A percentile compares a stretch with the other conserved stretches of the same genome.
phyloP scores from a whole-genome alignment of 2,329 filamentous ascomycete genomes.

The Aspergillus sp. region DNA sequence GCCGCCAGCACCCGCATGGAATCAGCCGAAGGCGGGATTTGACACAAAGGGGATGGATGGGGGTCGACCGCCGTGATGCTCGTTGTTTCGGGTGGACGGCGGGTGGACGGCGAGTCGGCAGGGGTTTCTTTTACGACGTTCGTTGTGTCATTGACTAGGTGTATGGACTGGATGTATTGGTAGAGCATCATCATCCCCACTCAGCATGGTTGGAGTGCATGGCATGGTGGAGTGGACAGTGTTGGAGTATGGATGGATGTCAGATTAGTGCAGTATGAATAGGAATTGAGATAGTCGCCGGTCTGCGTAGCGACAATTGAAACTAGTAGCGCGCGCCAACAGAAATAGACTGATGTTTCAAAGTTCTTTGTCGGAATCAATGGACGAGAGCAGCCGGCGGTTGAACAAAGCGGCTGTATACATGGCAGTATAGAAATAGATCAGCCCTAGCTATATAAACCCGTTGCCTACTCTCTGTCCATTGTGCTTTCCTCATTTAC shows the following conservation, averaged over 20 bases:
- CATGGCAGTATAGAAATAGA: too few relatives aligned
- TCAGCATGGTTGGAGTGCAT: neutral
- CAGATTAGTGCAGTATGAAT: conserved; percentile 4
- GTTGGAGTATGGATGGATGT: conserved; percentile 8
- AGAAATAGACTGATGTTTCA: too few relatives aligned
- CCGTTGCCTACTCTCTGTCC: too few relatives aligned
- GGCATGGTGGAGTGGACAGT: too few relatives aligned
- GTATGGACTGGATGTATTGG: neutral
- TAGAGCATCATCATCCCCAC: neutral
- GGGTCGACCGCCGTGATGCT: conserved; percentile 23
- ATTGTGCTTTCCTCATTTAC: conserved; percentile 7
- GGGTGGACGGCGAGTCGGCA: neutral
- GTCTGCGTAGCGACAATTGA: too few relatives aligned
- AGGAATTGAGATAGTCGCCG: too few relatives aligned
- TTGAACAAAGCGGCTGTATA: too few relatives aligned
- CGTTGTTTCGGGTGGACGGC: neutral
- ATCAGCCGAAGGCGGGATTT: conserved; percentile 29
- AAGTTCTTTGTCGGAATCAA: too few relatives aligned
- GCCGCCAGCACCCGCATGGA: conserved; percentile 57
- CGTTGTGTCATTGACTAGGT: neutral
- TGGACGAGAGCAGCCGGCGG: too few relatives aligned
- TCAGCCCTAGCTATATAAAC: too few relatives aligned
- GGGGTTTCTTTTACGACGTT: neutral
- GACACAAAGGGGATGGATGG: conserved; percentile 17
- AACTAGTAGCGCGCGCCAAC: too few relatives aligned